Percentiles rank a stretch among this genome's conserved stretches.
phyloP scores from a whole-genome alignment of 306 rosid genomes.

The Betula pendula region DNA sequence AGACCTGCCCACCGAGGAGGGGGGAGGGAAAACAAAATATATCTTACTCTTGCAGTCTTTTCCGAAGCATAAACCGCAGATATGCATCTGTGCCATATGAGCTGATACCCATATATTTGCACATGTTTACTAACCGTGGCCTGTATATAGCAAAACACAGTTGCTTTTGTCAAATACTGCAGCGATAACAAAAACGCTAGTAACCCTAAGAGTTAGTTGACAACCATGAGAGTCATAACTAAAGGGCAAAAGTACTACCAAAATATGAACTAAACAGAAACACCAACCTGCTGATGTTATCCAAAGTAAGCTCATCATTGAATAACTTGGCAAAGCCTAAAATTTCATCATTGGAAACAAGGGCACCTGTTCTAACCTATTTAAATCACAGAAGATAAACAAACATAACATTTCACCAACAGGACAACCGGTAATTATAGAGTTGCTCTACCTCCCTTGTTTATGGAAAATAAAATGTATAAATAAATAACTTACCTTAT shows the following conservation, averaged over 20 bases:
- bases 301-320: conserved; percentile 95
- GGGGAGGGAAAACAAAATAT: neutral
- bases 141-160: conserved; percentile 38
- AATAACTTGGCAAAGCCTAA: conserved; percentile 94
- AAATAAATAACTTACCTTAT: conserved; percentile 44
- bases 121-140: conserved; percentile 94
- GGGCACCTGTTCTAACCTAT: conserved; percentile 80
- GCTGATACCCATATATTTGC: conserved; percentile 97
- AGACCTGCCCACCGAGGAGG: no score
- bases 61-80: conserved; percentile 85
- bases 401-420: conserved; percentile 9
- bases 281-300: conserved; percentile 86
- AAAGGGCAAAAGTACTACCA: neutral
- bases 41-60: conserved; percentile 68
- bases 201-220: neutral
- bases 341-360: conserved; percentile 84
- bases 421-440: neutral
- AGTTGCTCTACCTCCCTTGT: neutral
- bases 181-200: neutral
- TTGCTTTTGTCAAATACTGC: neutral
- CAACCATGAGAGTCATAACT: neutral
- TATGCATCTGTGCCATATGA: conserved; percentile 74
- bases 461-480: neutral
- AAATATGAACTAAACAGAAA: neutral
- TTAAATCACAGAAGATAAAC: conserved; percentile 15